Percentiles rank a stretch among this genome's conserved stretches.
phyloP scores from a whole-genome alignment of 345 rosid species.

The Acer saccharum region DNA sequence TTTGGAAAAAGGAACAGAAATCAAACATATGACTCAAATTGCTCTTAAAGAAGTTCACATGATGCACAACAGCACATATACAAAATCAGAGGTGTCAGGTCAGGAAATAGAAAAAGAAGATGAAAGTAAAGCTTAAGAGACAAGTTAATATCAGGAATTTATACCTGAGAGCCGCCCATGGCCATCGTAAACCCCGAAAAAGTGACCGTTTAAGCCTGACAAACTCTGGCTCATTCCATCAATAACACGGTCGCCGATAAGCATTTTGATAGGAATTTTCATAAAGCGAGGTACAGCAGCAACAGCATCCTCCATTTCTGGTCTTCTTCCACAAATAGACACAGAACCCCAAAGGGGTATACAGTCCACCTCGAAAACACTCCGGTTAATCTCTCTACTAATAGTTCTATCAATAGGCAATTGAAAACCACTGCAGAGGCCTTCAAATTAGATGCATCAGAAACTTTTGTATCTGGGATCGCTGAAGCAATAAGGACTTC shows the following conservation, averaged over 20 bases:
- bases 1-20: too few species aligned
- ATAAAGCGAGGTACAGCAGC: constrained; percentile 60
- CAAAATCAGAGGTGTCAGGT: background rate
- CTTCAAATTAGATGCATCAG: constrained; percentile 39
- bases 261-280: constrained; percentile 82
- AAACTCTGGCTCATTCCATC: constrained; percentile 67
- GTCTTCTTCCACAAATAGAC: constrained; percentile 74
- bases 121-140: background rate
- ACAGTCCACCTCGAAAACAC: constrained; percentile 81
- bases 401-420: constrained; percentile 57
- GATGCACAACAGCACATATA: background rate
- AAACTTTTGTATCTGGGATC: constrained; percentile 44
- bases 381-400: constrained; percentile 49
- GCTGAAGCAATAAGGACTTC: constrained; percentile 57
- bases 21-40: background rate
- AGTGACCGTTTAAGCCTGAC: constrained; percentile 74
- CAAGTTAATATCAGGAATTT: background rate
- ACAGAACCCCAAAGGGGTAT: constrained; percentile 87
- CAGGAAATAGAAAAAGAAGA: background rate
- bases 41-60: background rate
- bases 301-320: constrained; percentile 94
- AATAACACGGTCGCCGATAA: constrained; percentile 52
- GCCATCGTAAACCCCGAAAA: constrained; percentile 95
- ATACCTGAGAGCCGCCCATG: constrained; percentile 97
- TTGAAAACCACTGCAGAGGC: constrained; percentile 64